Base-by-base conservation (phyloP, 495 filamentous ascomycete species). In the Amniculicola lignicola region DNA sequence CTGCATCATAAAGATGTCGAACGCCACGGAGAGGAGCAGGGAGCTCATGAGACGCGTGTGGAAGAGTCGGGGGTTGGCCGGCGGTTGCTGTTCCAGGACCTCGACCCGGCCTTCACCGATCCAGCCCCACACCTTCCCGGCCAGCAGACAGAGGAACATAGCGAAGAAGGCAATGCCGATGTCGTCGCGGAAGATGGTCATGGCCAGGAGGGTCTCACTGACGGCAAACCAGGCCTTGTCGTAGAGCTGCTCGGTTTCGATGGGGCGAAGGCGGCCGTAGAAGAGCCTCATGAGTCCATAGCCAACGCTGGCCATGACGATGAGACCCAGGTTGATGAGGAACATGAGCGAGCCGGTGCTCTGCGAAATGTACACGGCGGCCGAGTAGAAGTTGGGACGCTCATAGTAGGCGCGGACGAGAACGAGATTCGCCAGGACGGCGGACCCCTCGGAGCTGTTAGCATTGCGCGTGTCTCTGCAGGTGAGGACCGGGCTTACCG, bases 141-240 rank as follows among this genome's bases (percentile, higher is more conserved):
- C 88, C 39, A 97, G 77, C n/a, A 97, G 78, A 29, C 82, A 82
- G 14, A 93, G 87, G 65, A 97, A 96, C 92, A 97, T 97, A 59
- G 93, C 81, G 44, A 97, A 71, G 64, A 97, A 96, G 82, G 89
- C 94, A 23, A 82, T 86, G 39, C 95, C 94, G 27, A 97, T 80
- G 67, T 95, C 89, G 49, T 96, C 93, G 18, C 93, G 80, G 69
- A 98, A 98, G 60, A 95, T 96, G n/a, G 92, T 96, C 92, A 97
- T 96, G 14, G 94, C 93, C 35, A 98, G 79, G 69, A 88, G 91
- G 59, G 93, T 97, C 69, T 98, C 93, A 19, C 90, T 95, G 35
- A 98, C 83, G 43, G 92, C 90, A 67, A 95, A 96, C 93, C 93
- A 98, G 35, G 85, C 89, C 69, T 91, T 93, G 69, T 98, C 93